phyloP scores from a whole-genome alignment of 140 eudicot genomes.

The Ambrosia hybrid region DNA sequence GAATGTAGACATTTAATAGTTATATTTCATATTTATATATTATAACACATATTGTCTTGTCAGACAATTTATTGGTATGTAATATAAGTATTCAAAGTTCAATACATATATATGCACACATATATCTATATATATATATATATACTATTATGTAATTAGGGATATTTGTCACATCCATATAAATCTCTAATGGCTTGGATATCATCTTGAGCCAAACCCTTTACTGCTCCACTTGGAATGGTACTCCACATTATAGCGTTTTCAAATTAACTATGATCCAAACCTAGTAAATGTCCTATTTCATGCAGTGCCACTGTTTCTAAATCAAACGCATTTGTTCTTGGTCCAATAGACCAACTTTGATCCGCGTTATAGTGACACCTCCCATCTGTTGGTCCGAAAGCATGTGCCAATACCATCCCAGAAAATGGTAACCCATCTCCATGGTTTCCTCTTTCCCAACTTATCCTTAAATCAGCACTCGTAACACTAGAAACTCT shows the following conservation, averaged over 20 bases:
- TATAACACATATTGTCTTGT: too few relatives aligned
- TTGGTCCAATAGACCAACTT: conserved; percentile 18
- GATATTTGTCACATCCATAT: conserved; percentile 1
- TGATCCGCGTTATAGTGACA: conserved; percentile 35
- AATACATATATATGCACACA: too few relatives aligned
- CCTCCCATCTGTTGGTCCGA: conserved; percentile 37
- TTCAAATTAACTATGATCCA: conserved; percentile 17
- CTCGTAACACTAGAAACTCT: neutral
- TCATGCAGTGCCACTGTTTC: conserved; percentile 41
- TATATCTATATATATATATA: too few relatives aligned
- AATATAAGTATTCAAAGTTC: too few relatives aligned
- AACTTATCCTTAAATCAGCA: conserved; percentile 29
- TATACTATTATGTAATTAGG: too few relatives aligned
- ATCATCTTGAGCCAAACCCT: conserved; percentile 33
- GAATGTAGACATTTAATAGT: too few relatives aligned
- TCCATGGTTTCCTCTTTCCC: conserved; percentile 25
- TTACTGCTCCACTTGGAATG: neutral
- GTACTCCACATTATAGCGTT: conserved; percentile 21
- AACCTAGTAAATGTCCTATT: conserved; percentile 53
- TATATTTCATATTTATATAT: too few relatives aligned
- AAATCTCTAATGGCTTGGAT: conserved; percentile 27
- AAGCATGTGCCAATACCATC: conserved; percentile 32
- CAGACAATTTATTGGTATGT: too few relatives aligned
- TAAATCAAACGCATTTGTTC: neutral
- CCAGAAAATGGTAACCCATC: conserved; percentile 35